Evolutionary conservation across 2,329 filamentous ascomycete genomes (phyloP).

Genomic region (Biscogniauxia sp.): DNA sequence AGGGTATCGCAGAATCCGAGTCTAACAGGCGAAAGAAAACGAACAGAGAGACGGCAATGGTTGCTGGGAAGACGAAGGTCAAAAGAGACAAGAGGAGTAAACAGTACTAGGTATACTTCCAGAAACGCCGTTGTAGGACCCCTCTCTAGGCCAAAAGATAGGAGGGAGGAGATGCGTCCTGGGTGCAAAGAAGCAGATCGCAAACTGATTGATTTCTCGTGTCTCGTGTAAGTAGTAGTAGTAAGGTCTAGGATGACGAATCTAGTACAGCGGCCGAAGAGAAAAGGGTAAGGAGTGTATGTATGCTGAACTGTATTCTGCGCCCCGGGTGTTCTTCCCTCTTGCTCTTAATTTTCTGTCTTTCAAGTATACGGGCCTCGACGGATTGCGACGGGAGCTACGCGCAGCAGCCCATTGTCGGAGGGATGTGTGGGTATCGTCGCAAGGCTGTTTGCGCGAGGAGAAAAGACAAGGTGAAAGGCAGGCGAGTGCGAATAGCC

Average conservation of each 20-base stretch:
- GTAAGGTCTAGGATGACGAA: slow-evolving; percentile 10
- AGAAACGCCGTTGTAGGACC: slow-evolving; percentile 21
- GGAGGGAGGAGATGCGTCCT: slow-evolving; percentile 13
- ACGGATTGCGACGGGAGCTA: slow-evolving; percentile 31
- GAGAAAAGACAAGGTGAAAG: not conserved
- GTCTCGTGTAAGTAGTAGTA: slow-evolving; percentile 13
- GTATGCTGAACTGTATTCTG: slow-evolving; percentile 4
- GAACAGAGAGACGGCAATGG: slow-evolving; percentile 19
- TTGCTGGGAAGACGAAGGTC: slow-evolving; percentile 22
- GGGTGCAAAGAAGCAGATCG: slow-evolving; percentile 16
- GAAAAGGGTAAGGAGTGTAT: slow-evolving; percentile 11
- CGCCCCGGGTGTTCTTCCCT: not conserved
- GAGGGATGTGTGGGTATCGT: slow-evolving; percentile 16
- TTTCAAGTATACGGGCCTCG: slow-evolving; percentile 19
- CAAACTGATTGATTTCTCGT: slow-evolving; percentile 16
- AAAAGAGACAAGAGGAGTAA: slow-evolving; percentile 17
- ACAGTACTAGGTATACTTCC: slow-evolving; percentile 15
- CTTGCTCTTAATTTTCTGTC: slow-evolving; percentile 8
- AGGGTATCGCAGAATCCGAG: slow-evolving; percentile 33
- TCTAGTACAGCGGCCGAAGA: slow-evolving; percentile 16
- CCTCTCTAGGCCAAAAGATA: slow-evolving; percentile 15
- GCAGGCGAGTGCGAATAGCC: slow-evolving; percentile 6
- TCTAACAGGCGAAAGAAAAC: slow-evolving; percentile 28
- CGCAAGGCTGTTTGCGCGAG: slow-evolving; percentile 16
- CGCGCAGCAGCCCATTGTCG: slow-evolving; percentile 31